Evolutionary conservation across 768 basidiomycete species (phyloP), one percentile per base, ranked within the genome.

Genomic region (Candolleomyces aberdarensis): DNA sequence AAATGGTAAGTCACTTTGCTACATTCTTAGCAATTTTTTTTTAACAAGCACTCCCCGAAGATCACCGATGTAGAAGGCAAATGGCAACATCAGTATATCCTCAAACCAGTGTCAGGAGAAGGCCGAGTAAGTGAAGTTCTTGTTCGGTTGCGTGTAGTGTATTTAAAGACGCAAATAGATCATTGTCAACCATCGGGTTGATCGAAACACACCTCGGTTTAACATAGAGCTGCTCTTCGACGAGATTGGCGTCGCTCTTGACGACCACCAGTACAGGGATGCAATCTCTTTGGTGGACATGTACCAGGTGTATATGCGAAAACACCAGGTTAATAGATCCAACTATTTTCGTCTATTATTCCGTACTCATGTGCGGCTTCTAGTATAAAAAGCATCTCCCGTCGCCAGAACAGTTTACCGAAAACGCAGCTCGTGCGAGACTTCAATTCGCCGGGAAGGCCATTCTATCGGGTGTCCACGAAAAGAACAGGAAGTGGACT

Each of bases 71-170:
- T 68, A 31, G 76, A 85, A 10, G 78, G 81, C 49, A 80, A 80
- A 39, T 78, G 76, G 7, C 75, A 81, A 20, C 97, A 99, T 71
- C 97, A 98, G 71, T 98, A 92, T 72, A 89, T 98, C 59, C 81
- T 99, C 22, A 94, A 91, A 71, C 97, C 97, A 17, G 96, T 99
- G 15, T 92, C 94, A 0, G 96, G 96, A 46, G 89, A 98, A 78
- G 97, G 96, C 44, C 84, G 91, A 66, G 92, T 94, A 66, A 70
- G 85, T 74, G 26, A 5, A 50, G 56, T 57, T 57, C 41, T 22
- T 36, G 11, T 58, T 63, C 60, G 64, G 19, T 58, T 39, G 19
- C 29, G 43, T 44, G 56, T 46, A 26, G 22, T 47, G 51, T 44
- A 31, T 63, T 3, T 56, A 57, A 62, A 36, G 47, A 49, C n/a